These are phyloP conservation scores for Cercospora sp. DNA, from an alignment of 2,329 filamentous ascomycete species.

Conservation along the genomic window DNA sequence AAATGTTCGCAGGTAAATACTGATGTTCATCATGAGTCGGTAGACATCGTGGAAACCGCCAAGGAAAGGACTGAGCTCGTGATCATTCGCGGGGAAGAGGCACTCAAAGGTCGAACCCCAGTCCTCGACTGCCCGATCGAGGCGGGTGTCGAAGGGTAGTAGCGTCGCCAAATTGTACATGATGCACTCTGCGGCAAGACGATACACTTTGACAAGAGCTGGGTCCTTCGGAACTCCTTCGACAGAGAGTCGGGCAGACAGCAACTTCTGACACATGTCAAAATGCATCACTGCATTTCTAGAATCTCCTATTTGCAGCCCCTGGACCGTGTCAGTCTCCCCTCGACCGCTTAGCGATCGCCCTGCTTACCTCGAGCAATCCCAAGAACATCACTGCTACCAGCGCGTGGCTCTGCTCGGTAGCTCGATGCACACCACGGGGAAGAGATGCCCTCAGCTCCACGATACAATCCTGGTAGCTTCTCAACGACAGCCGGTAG, in stretches of 20 bases:
- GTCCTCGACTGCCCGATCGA: slow-evolving; percentile 5
- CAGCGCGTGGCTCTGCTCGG: slow-evolving; percentile 13
- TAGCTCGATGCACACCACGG: slow-evolving; percentile 4
- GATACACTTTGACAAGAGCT: slow-evolving; percentile 17
- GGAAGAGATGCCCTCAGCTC: slow-evolving; percentile 5
- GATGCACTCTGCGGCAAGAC: slow-evolving; percentile 24
- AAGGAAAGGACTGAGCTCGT: slow-evolving; percentile 20
- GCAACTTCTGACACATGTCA: slow-evolving; percentile 23
- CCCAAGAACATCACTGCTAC: slow-evolving; percentile 22
- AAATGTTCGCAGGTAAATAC: slow-evolving; percentile 13
- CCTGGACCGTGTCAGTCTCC: slow-evolving; percentile 13
- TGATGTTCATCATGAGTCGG: slow-evolving; percentile 20
- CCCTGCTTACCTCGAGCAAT: slow-evolving; percentile 19
- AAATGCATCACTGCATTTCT: slow-evolving; percentile 24
- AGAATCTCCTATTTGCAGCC: slow-evolving; percentile 22
- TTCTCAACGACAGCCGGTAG: slow-evolving; percentile 19
- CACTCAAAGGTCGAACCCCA: slow-evolving; percentile 17
- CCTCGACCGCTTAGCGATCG: neutral
- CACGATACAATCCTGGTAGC: slow-evolving; percentile 24
- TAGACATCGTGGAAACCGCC: slow-evolving; percentile 23
- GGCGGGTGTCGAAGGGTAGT: slow-evolving; percentile 7
- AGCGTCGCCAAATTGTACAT: slow-evolving; percentile 23
- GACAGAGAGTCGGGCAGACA: slow-evolving; percentile 13
- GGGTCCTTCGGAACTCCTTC: neutral
- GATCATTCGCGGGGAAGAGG: slow-evolving; percentile 18